These are phyloP conservation scores for Clarireedia sp. DNA, from an alignment of 2,329 filamentous ascomycete species.

Conservation along the genomic window DNA sequence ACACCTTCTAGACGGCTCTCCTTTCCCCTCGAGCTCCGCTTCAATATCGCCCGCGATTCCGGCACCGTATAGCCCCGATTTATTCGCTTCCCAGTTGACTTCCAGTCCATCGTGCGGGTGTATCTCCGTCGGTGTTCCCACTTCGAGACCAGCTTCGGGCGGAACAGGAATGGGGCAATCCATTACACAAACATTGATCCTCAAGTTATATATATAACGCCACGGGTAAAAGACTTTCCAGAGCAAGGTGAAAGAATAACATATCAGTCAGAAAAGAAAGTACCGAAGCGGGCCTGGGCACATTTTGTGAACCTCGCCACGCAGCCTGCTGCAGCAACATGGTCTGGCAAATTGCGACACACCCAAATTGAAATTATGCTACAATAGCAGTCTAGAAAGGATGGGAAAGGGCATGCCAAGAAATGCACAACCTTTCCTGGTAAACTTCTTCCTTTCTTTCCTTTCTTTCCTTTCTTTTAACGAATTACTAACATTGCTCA, in stretches of 20 bases:
- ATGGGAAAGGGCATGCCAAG: no score
- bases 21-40: neutral
- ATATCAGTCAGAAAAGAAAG: no score
- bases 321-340: no score
- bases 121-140: neutral
- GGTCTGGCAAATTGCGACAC: no score
- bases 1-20: neutral
- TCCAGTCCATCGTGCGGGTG: neutral
- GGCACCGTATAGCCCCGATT: neutral
- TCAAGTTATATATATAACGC: neutral
- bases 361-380: no score
- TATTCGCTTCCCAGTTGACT: neutral
- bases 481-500: no score
- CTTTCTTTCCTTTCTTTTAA: no score
- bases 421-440: no score
- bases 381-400: no score
- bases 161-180: neutral
- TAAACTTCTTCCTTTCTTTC: no score
- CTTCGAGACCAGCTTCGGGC: constrained; percentile 1
- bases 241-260: neutral
- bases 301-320: no score
- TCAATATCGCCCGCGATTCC: neutral
- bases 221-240: neutral
- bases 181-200: neutral
- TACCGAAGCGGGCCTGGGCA: no score